Conservation (phyloP, 257 asterid genomes). For the Parsonsia alboflavescens region DNA sequence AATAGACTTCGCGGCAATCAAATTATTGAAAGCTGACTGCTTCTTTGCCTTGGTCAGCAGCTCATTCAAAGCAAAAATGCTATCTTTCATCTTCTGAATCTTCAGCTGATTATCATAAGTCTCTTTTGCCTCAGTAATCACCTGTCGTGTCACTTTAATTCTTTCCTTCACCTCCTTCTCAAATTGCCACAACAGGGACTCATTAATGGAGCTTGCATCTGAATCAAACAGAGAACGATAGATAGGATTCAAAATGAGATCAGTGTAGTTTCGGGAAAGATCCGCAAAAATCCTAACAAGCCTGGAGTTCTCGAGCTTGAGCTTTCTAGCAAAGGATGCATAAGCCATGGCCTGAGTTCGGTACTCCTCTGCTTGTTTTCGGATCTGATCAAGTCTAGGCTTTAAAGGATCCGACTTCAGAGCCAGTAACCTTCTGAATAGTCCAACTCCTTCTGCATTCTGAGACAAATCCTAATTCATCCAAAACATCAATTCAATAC, state of each 20-base stretch:
- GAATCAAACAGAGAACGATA: constrained; percentile 23
- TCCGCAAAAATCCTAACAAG: constrained; percentile 41
- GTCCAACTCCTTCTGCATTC: constrained; percentile 11
- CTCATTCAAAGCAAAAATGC: constrained; percentile 43
- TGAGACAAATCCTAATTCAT: constrained; percentile 18
- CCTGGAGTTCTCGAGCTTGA: constrained; percentile 50
- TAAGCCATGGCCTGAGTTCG: constrained; percentile 30
- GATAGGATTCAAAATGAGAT: constrained; percentile 26
- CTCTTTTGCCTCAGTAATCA: constrained; percentile 46
- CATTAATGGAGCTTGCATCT: constrained; percentile 30
- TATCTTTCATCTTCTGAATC: constrained; percentile 47
- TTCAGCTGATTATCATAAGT: constrained; percentile 46
- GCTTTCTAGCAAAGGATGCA: constrained; percentile 47
- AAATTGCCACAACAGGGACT: constrained; percentile 31
- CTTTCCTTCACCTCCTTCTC: constrained; percentile 52
- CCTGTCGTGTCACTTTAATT: constrained; percentile 37
- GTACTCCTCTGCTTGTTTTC: constrained; percentile 45
- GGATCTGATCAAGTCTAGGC: constrained; percentile 42
- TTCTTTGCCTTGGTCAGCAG: constrained; percentile 40
- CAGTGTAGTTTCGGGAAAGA: constrained; percentile 36
- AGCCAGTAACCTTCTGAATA: constrained; percentile 32
- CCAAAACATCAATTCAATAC: constrained; percentile 1
- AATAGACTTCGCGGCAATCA: constrained; percentile 57
- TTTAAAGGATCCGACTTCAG: constrained; percentile 41
- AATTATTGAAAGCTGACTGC: constrained; percentile 49